These are phyloP conservation scores for Fragaria ananassa DNA, from an alignment of 306 rosid genomes.

Conservation along the genomic window DNA sequence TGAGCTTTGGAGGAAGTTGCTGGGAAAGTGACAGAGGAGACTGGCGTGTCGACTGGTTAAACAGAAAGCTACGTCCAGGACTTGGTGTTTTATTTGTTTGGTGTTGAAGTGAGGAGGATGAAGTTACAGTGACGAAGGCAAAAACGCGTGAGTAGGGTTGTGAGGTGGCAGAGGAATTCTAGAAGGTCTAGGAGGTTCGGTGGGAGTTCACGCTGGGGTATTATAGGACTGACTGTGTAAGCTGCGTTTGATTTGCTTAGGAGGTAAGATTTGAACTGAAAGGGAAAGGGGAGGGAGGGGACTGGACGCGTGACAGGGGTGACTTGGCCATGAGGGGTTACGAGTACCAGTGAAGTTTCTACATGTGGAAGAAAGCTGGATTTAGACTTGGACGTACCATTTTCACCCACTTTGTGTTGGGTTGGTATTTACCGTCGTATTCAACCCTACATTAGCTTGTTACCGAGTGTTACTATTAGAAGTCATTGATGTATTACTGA, in stretches of 20 bases:
- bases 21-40: slow-evolving; percentile 17
- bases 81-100: neutral
- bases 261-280: slow-evolving; percentile 25
- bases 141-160: slow-evolving; percentile 24
- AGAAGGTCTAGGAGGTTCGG: slow-evolving; percentile 27
- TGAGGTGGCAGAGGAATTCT: slow-evolving; percentile 26
- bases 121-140: neutral
- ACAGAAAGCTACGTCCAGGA: slow-evolving; percentile 10
- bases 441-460: too few species aligned
- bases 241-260: slow-evolving; percentile 25
- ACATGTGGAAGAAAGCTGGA: neutral
- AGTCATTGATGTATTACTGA: too few species aligned
- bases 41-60: slow-evolving; percentile 49
- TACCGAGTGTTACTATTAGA: too few species aligned
- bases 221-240: neutral
- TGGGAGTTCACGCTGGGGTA: slow-evolving; percentile 14
- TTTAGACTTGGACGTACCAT: neutral
- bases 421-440: neutral
- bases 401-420: neutral
- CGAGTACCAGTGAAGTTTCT: neutral
- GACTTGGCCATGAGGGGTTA: slow-evolving; percentile 15
- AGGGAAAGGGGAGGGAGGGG: neutral
- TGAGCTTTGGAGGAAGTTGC: slow-evolving; percentile 23
- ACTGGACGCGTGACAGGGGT: slow-evolving; percentile 23
- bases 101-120: neutral